These are phyloP conservation scores for Pythium volutum DNA, from an alignment of 352 stramenopile species.

Conservation along the genomic window DNA sequence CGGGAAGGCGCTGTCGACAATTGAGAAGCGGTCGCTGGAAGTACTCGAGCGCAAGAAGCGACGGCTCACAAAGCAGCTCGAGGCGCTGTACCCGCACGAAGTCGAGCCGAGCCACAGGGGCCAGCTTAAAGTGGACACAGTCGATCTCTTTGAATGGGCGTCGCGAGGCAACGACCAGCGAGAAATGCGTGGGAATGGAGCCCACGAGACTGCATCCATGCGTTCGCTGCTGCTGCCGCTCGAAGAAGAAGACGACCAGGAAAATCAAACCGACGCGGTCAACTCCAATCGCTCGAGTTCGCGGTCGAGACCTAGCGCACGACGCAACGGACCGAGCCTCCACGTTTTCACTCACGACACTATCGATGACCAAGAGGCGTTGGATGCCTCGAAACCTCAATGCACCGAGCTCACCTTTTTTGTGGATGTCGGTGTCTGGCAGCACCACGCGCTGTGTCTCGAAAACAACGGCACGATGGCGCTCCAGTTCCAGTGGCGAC, in stretches of 20 bases:
- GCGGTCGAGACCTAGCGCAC: constrained; percentile 1
- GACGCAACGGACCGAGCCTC: constrained; percentile 16
- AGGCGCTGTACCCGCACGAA: constrained; percentile 59
- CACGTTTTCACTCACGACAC: constrained; percentile 7
- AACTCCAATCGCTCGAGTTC: constrained; percentile 19
- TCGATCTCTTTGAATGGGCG: constrained; percentile 75
- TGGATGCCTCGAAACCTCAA: not conserved
- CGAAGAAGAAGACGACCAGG: constrained; percentile 15
- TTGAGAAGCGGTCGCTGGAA: constrained; percentile 54
- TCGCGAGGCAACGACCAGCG: constrained; percentile 5
- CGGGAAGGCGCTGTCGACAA: constrained; percentile 30
- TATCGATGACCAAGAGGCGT: not conserved
- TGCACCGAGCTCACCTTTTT: constrained; percentile 44
- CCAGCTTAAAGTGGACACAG: constrained; percentile 49
- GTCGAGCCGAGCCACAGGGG: constrained; percentile 48
- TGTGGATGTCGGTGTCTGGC: constrained; percentile 31
- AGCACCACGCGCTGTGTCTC: constrained; percentile 39
- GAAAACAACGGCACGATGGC: constrained; percentile 52
- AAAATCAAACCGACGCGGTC: constrained; percentile 11
- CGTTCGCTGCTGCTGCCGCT: constrained; percentile 21
- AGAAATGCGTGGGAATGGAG: constrained; percentile 4
- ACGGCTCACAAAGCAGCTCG: constrained; percentile 64
- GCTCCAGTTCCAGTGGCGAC: constrained; percentile 62
- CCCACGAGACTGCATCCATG: not conserved
- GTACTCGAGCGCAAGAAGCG: constrained; percentile 59